Evolutionary conservation across 129 eudicot species (phyloP), one percentile per base, ranked within the genome.

Genomic region (Tanacetum coccineum): DNA sequence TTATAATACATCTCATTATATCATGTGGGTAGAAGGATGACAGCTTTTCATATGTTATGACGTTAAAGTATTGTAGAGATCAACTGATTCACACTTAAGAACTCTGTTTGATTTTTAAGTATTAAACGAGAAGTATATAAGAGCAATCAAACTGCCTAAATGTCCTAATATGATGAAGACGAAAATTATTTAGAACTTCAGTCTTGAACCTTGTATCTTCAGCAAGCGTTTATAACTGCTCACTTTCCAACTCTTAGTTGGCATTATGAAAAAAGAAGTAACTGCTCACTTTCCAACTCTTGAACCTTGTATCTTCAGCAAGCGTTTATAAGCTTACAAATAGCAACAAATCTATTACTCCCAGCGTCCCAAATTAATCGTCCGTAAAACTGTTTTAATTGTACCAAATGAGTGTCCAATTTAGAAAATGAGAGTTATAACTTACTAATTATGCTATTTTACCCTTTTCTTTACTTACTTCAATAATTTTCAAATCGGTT

Each of bases 11-110:
- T 56, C 39, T 22, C 62, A 56, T 22, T 22, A 56, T 56, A 9
- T 56, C 62, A 56, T 22, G 9, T 13, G 22, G 64, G 22, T 40
- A 21, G 26, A 57, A 70, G 26, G 45, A 58, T 57, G 47, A 56
- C 57, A 70, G 58, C 22, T 70, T 45, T 10, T 10, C 74, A 25
- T 58, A 21, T 59, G 9, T 10, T 70, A 58, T 46, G 12, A 46
- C 6, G n/a, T 70, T 46, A 70, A 5, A 15, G 17, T 25, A 46
- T n/a, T 59, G 51, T 22, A 58, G 45, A 3, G 21, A 10, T 12
- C 15, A 49, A 3, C 4, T 21, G 57, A 64, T 30, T 59, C 26
- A n/a, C 5, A 6, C 59, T 26, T 59, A 28, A 32, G 39, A 32
- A 32, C 39, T 32, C 39, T 32, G 2, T 32, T 32, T 32, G 0